Percentiles rank a stretch among this genome's conserved stretches.
phyloP scores from a whole-genome alignment of 2,329 filamentous ascomycete species.

The Claviceps monticola region DNA sequence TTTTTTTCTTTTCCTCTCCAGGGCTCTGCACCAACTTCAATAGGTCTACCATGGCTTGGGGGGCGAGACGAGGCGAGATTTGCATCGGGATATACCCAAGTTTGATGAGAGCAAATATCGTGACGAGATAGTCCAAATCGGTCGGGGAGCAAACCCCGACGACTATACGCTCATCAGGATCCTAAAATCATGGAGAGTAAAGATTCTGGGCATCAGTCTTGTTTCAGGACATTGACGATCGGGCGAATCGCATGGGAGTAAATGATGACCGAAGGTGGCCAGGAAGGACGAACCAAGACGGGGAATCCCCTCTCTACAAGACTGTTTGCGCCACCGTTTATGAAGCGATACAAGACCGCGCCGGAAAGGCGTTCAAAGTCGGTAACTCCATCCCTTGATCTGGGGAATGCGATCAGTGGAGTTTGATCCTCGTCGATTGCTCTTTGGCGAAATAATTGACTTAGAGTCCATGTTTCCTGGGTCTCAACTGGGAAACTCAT shows the following conservation, averaged over 20 bases:
- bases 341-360: not conserved
- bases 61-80: not conserved
- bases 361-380: not conserved
- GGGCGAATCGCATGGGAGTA: not conserved
- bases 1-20: not conserved
- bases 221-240: no score
- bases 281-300: not conserved
- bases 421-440: not conserved
- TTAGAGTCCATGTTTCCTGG: not conserved
- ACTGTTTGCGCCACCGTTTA: not conserved
- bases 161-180: not conserved
- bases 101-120: conserved; percentile 1
- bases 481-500: not conserved
- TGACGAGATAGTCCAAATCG: conserved; percentile 25
- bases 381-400: not conserved
- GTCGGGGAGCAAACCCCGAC: conserved; percentile 40
- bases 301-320: not conserved
- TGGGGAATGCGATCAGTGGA: not conserved
- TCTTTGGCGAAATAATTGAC: not conserved
- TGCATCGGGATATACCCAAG: not conserved
- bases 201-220: no score
- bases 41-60: not conserved
- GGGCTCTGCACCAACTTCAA: not conserved
- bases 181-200: not conserved
- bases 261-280: not conserved